Evolutionary conservation across 441 rosid species (phyloP).

Genomic region (Raphanus hybrid): DNA sequence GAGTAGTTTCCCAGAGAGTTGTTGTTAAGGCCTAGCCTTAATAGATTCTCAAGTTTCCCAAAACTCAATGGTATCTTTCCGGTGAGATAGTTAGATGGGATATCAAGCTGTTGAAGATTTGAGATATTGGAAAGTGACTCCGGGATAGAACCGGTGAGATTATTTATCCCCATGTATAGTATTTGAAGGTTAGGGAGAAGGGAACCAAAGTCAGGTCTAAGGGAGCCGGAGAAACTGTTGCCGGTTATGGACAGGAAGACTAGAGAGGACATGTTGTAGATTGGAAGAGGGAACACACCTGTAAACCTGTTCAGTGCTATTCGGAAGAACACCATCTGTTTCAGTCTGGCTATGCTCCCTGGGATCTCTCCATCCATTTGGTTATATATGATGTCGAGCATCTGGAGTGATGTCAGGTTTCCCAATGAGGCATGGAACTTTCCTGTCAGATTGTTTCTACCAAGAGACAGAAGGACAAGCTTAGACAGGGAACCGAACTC

Average conservation of each 20-base stretch:
- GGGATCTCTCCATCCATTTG: conserved; percentile 40
- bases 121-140: conserved; percentile 32
- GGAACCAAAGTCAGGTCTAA: conserved; percentile 34
- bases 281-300: conserved; percentile 38
- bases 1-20: conserved; percentile 34
- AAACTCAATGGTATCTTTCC: conserved; percentile 37
- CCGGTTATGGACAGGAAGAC: conserved; percentile 28
- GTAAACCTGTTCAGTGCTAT: conserved; percentile 35
- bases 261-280: conserved; percentile 33
- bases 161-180: conserved; percentile 34
- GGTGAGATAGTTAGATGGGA: conserved; percentile 19
- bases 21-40: not conserved
- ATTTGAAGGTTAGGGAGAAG: conserved; percentile 37
- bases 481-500: conserved; percentile 28
- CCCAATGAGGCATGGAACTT: conserved; percentile 35
- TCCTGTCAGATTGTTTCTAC: conserved; percentile 37
- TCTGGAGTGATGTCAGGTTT: conserved; percentile 39
- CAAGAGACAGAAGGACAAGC: conserved; percentile 32
- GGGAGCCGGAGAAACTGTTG: conserved; percentile 32
- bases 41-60: conserved; percentile 26
- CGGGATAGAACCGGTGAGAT: conserved; percentile 34
- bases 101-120: conserved; percentile 9
- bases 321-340: conserved; percentile 32
- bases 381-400: conserved; percentile 29
- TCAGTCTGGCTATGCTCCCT: conserved; percentile 26